Evolutionary conservation across 352 stramenopile genomes (phyloP).

Genomic region (Pilasporangium apinafurcum): DNA sequence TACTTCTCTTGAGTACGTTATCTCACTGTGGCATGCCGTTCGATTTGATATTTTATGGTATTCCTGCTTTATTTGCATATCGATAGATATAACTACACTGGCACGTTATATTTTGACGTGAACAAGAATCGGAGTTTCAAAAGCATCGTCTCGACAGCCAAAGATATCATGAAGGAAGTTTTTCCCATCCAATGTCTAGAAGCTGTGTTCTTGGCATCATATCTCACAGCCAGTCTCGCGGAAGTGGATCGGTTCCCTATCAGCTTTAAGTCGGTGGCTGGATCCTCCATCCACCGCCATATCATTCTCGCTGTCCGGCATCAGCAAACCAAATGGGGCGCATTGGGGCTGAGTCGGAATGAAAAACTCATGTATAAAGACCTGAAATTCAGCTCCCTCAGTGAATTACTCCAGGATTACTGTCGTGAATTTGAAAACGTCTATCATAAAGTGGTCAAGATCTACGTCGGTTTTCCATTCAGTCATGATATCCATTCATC

Average conservation of each 20-base stretch:
- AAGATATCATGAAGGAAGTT: constrained; percentile 79
- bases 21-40: too few species aligned
- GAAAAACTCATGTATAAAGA: constrained; percentile 86
- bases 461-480: constrained; percentile 84
- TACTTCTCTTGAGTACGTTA: constrained; percentile 57
- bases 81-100: constrained; percentile 82
- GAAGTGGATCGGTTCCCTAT: constrained; percentile 80
- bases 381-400: constrained; percentile 70
- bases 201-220: constrained; percentile 78
- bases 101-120: constrained; percentile 79
- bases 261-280: constrained; percentile 79
- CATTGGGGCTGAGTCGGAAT: constrained; percentile 75
- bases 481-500: constrained; percentile 83
- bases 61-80: background rate
- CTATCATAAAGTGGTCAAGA: constrained; percentile 61
- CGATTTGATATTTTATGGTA: too few species aligned
- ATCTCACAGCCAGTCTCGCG: constrained; percentile 59
- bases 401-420: constrained; percentile 70
- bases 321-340: constrained; percentile 76
- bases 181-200: constrained; percentile 87
- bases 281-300: constrained; percentile 59
- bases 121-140: constrained; percentile 88
- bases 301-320: constrained; percentile 75
- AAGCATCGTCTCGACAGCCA: constrained; percentile 78
- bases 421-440: constrained; percentile 50